Conservation (phyloP, 495 filamentous ascomycete species). For the Penicillium riverlandense region DNA sequence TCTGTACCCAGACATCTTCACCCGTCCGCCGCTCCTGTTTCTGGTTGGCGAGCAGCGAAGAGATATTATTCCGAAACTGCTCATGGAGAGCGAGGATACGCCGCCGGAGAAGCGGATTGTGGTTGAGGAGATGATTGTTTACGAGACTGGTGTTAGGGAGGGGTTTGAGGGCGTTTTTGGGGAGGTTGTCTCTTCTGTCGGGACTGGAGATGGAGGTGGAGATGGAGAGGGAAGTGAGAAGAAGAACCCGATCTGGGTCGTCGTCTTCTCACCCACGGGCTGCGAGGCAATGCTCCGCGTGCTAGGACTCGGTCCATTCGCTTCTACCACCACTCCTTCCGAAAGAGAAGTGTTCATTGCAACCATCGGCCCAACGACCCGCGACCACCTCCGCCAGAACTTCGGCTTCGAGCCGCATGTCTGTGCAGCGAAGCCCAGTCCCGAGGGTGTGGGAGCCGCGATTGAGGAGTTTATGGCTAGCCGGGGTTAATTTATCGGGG, state of each 20-base stretch:
- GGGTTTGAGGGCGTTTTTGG: constrained; percentile 64
- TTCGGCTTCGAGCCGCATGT: constrained; percentile 75
- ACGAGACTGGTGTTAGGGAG: constrained; percentile 74
- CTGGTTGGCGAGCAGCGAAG: constrained; percentile 78
- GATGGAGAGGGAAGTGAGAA: constrained; percentile 8
- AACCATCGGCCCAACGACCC: constrained; percentile 92
- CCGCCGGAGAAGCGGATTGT: constrained; percentile 34
- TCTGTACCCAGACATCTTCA: no score
- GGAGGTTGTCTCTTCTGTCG: constrained; percentile 16
- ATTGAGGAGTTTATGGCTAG: constrained; percentile 49
- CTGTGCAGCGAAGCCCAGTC: constrained; percentile 72
- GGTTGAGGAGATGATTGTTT: constrained; percentile 75
- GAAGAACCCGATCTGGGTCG: constrained; percentile 58
- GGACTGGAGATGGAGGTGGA: not conserved
- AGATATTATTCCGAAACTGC: constrained; percentile 77
- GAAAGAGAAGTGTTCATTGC: constrained; percentile 52
- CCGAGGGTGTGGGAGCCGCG: constrained; percentile 69
- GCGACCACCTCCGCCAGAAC: constrained; percentile 57
- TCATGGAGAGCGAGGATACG: constrained; percentile 48
- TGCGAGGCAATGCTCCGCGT: constrained; percentile 72
- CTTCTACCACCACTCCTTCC: constrained; percentile 1
- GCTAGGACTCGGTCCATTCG: constrained; percentile 35
- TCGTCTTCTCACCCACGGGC: constrained; percentile 89
- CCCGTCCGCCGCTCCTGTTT: constrained; percentile 53
- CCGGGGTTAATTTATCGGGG: not conserved